Base-by-base conservation (phyloP, 768 basidiomycete species). In the Suillus hirtellus region DNA sequence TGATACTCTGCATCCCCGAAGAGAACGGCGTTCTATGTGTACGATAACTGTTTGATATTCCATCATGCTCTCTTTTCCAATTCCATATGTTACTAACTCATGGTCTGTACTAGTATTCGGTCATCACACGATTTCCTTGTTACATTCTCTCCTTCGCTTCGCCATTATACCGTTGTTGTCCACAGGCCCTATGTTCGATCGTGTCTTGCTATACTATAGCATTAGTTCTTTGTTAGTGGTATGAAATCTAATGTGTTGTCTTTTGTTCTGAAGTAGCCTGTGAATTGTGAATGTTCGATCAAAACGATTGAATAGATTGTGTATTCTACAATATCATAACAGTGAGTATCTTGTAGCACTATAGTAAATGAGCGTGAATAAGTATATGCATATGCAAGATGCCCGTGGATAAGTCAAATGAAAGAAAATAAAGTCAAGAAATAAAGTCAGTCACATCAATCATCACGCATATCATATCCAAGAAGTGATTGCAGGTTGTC, bases 51-150 rank as follows among this genome's bases (percentile, higher is more conserved):
- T 65, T 71, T 65, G 63, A 70, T 72, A 64, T 63, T 65, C 40
- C 46, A 68, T 73, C 74, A 73, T 74, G 59, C 62, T 60, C 65
- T 76, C 70, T 61, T 70, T 75, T 68, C 46, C 60, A 61, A 64
- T 59, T 69, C 67, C 75, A 38, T 55, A 71, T 75, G 64, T 68
- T 67, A 60, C 72, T 76, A 67, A 69, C 68, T 63, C 68, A 66
- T 73, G 67, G 69, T 61, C 60, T 75, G 67, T 75, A 71, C 63
- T 61, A 68, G 62, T 75, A 69, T 67, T 66, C 66, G 47, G 65
- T 75, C 71, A 68, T 65, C 40, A 37, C 62, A 53, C 31, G 34
- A 64, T 68, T 70, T 64, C 63, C 66, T 67, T 68, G 65, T 68
- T n/a, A 58, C 38, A 64, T 67, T 67, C 21, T 59, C 68, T 66